Conservation (phyloP, 352 stramenopile genomes). For the Phytophthora chlamydospora region DNA sequence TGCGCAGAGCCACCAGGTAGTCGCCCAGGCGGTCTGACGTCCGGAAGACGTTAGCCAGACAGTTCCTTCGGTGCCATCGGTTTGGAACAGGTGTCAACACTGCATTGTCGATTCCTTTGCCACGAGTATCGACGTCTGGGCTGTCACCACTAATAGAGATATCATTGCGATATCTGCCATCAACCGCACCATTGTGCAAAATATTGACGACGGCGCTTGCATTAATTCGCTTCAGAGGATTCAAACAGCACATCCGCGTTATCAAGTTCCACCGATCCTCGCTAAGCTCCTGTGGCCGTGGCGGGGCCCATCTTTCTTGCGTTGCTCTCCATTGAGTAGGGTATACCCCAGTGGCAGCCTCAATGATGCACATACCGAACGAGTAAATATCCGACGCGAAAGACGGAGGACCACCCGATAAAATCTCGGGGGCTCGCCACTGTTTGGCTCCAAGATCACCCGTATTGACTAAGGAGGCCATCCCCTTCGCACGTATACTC, state of each 20-base stretch:
- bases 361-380: conserved; percentile 2
- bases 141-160: no score
- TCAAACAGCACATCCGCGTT: conserved; percentile 1
- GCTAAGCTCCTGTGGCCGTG: background rate
- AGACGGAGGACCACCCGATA: background rate
- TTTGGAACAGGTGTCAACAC: background rate
- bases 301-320: background rate
- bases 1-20: conserved; percentile 30
- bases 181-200: background rate
- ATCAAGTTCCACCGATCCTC: background rate
- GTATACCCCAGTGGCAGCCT: background rate
- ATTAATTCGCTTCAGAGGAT: background rate
- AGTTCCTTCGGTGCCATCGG: conserved; percentile 19
- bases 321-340: background rate
- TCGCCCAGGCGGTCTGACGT: conserved; percentile 30
- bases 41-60: conserved; percentile 2
- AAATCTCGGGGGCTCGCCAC: background rate
- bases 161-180: no score
- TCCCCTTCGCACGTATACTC: no score
- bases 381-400: conserved; percentile 8
- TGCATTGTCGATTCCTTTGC: no score
- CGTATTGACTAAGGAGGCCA: no score
- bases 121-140: no score
- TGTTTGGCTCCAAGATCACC: background rate
- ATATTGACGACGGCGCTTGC: conserved; percentile 2